phyloP scores from a whole-genome alignment of 2,329 filamentous ascomycete genomes.

The Lecanosticta acicola region DNA sequence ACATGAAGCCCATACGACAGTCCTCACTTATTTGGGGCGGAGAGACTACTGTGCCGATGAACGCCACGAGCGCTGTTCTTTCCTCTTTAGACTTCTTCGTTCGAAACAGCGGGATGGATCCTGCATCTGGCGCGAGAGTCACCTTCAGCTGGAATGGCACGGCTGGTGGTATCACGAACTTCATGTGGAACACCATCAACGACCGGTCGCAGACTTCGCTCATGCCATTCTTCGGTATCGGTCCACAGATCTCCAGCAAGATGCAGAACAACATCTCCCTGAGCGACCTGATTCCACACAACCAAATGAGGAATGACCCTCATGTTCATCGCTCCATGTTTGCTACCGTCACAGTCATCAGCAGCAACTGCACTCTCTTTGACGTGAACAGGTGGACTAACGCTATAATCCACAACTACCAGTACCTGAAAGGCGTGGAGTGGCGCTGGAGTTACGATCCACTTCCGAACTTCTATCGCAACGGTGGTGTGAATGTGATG shows the following conservation, averaged over 20 bases:
- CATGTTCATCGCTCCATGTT: not conserved
- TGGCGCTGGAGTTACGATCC: constrained; percentile 5
- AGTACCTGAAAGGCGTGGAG: constrained; percentile 8
- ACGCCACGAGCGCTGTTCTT: constrained; percentile 4
- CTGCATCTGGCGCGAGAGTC: constrained; percentile 1
- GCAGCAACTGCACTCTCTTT: not conserved
- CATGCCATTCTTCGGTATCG: not conserved
- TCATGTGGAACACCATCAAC: not conserved
- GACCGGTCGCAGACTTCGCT: not conserved
- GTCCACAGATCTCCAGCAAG: not conserved
- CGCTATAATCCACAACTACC: constrained; percentile 2
- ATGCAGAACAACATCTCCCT: not conserved
- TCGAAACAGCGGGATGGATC: constrained; percentile 1
- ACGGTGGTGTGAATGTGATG: constrained; percentile 6
- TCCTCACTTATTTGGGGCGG: constrained; percentile 5
- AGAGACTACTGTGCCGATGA: constrained; percentile 1
- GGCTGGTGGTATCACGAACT: not conserved
- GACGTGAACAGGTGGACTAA: constrained; percentile 5
- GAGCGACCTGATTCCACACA: not conserved
- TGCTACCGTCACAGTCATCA: constrained; percentile 8
- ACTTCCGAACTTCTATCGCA: constrained; percentile 3
- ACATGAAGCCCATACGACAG: constrained; percentile 2
- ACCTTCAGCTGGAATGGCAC: constrained; percentile 1
- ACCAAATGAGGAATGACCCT: not conserved
- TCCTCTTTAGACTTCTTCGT: constrained; percentile 4